Conservation (phyloP, 164 flowering plant genomes). For the Paratinospora sagittata region DNA sequence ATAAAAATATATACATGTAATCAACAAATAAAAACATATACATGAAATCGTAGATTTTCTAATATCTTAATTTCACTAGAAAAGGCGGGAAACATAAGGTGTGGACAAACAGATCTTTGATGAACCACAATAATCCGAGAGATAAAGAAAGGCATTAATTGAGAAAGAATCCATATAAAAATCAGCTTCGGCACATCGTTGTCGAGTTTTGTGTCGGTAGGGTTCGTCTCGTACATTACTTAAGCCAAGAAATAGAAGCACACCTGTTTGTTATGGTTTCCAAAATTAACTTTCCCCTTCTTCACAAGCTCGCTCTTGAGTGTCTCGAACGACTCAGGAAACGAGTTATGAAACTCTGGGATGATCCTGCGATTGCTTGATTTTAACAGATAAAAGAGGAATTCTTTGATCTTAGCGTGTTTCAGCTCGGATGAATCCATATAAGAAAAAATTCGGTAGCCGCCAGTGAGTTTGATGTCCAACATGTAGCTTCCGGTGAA, state of each 20-base stretch:
- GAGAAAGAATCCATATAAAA: slow-evolving; percentile 17
- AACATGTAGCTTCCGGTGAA: too few relatives aligned
- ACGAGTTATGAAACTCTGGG: slow-evolving; percentile 13
- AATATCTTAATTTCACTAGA: slow-evolving; percentile 14
- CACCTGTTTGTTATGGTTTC: slow-evolving; percentile 4
- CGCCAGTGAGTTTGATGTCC: slow-evolving; percentile 14
- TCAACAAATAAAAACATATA: too few relatives aligned
- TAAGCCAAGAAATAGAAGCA: slow-evolving; percentile 16
- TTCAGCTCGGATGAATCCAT: slow-evolving; percentile 19
- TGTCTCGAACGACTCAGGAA: slow-evolving; percentile 9
- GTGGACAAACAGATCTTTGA: slow-evolving; percentile 22
- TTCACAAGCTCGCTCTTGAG: slow-evolving; percentile 12
- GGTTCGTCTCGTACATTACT: slow-evolving; percentile 11
- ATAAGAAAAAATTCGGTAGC: slow-evolving; percentile 12
- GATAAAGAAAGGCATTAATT: slow-evolving; percentile 17
- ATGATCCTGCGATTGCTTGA: slow-evolving; percentile 13
- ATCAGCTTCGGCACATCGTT: slow-evolving; percentile 11
- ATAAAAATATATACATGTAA: too few relatives aligned
- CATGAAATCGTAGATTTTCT: slow-evolving; percentile 20
- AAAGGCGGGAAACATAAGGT: slow-evolving; percentile 17
- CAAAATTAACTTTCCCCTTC: slow-evolving; percentile 11
- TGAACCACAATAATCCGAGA: slow-evolving; percentile 15
- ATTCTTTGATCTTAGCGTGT: slow-evolving; percentile 14
- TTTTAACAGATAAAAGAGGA: slow-evolving; percentile 13
- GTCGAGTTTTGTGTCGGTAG: slow-evolving; percentile 17